Conservation (phyloP, 164 flowering plant species). For the Amborella trichopoda region DNA sequence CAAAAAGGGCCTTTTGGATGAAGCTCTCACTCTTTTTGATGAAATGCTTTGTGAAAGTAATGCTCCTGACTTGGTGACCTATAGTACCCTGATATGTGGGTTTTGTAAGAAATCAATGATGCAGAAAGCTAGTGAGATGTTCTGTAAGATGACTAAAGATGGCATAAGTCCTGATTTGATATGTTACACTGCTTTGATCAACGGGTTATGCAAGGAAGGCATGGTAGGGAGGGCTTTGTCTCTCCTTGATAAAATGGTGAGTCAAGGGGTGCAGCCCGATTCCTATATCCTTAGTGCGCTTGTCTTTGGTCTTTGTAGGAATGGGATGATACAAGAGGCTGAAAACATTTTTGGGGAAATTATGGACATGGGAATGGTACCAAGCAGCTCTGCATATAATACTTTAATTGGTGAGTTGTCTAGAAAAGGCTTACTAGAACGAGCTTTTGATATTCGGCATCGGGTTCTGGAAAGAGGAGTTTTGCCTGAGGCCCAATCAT, state of each 20-base stretch:
- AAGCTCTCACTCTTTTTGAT: background rate
- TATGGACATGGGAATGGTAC: background rate
- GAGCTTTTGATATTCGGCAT: background rate
- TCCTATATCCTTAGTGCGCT: background rate
- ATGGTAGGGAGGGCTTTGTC: background rate
- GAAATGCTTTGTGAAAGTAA: background rate
- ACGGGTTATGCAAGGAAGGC: background rate
- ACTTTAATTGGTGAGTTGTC: background rate
- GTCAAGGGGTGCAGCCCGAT: background rate
- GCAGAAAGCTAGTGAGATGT: background rate
- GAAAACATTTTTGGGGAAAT: background rate
- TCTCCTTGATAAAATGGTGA: background rate
- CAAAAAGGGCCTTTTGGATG: background rate
- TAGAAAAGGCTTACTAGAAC: background rate
- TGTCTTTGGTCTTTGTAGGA: background rate
- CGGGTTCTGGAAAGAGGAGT: background rate
- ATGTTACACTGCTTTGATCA: background rate
- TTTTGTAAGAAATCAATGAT: background rate
- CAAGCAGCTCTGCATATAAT: background rate
- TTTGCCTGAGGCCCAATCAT: background rate
- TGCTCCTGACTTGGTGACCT: slow-evolving; percentile 1
- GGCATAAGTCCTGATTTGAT: background rate
- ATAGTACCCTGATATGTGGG: background rate
- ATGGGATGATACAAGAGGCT: background rate
- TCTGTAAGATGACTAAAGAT: background rate